Base-by-base conservation (phyloP, 805 yeast genomes). In the Candida lessepsii region DNA sequence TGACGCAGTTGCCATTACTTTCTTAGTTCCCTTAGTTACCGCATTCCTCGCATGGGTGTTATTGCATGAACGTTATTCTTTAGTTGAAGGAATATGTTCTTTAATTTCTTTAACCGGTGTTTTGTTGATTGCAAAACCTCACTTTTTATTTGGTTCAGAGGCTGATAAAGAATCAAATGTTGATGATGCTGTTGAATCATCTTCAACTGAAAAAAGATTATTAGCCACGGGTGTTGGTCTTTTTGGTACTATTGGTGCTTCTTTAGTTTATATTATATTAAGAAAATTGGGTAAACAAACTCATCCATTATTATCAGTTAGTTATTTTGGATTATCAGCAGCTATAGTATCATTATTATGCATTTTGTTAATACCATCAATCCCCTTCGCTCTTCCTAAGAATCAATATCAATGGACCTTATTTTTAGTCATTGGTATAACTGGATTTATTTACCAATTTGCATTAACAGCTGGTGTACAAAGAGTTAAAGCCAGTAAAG, bases 401-500 rank as follows among this genome's bases (percentile, higher is more conserved):
- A 74, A 76, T n/a, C 20, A 49, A 1, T 66, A 65, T 51, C 91
- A 86, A 58, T 86, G 95, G 93, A 47, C 64, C 2, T 61, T 85
- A 15, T 73, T 89, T 47, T 40, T 63, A 1, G 56, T 73, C 16
- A 71, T 87, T 43, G 96, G 96, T 2, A 45, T 83, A 2, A 73
- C 85, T 39, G 97, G 97, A 0, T 90, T 89, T 60, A 62, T 80
- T 44, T 84, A 83, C 81, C 96, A 90, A 58, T 81, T 80, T 52
- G 64, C 82, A 26, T 61, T 86, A 35, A 86, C 96, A 0, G 79
- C 86, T 7, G 96, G 96, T 1, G 75, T 89, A 37, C 95, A 87
- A 57, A 69, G 86, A 40, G 96, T 86, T 47, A 67, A 69, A 38
- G 95, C 96, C 0, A 80, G 88, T 3, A 73, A 85, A 41, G 86